Percentiles rank a stretch among this genome's conserved stretches.
These are phyloP conservation scores for Debaryomycetaceae sp. DNA, from an alignment of 1,139 yeast genomes.

Conservation along the genomic window DNA sequence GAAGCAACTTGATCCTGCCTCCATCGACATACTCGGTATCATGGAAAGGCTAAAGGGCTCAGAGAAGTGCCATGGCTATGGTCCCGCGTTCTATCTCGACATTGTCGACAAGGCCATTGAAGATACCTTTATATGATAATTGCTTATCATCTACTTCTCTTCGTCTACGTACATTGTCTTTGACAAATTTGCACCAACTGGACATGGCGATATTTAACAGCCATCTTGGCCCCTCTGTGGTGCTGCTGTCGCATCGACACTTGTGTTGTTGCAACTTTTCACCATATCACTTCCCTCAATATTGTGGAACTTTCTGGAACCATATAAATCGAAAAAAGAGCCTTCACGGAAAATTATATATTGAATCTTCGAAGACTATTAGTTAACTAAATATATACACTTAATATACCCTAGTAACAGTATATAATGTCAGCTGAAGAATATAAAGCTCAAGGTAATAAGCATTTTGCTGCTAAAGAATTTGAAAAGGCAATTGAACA, in stretches of 20 bases:
- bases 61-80: constrained; percentile 77
- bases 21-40: constrained; percentile 55
- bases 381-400: not conserved
- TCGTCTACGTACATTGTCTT: too few relatives aligned
- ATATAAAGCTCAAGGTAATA: constrained; percentile 81
- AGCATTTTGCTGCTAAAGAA: constrained; percentile 86
- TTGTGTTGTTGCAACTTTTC: too few relatives aligned
- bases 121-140: constrained; percentile 2
- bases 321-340: not conserved
- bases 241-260: too few relatives aligned
- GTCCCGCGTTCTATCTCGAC: constrained; percentile 69
- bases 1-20: constrained; percentile 40
- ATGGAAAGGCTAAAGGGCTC: constrained; percentile 60
- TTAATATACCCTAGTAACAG: not conserved
- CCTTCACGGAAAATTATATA: constrained; percentile 5
- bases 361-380: not conserved
- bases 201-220: not conserved
- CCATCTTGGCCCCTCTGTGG: too few relatives aligned
- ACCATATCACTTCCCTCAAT: too few relatives aligned
- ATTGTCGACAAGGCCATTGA: constrained; percentile 40
- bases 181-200: too few relatives aligned
- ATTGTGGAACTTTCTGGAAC: constrained; percentile 6
- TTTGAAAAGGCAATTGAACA: constrained; percentile 74
- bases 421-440: constrained; percentile 60
- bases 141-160: too few relatives aligned